Evolutionary conservation across 805 yeast species (phyloP).

Genomic region (Suhomyces faveliae): DNA sequence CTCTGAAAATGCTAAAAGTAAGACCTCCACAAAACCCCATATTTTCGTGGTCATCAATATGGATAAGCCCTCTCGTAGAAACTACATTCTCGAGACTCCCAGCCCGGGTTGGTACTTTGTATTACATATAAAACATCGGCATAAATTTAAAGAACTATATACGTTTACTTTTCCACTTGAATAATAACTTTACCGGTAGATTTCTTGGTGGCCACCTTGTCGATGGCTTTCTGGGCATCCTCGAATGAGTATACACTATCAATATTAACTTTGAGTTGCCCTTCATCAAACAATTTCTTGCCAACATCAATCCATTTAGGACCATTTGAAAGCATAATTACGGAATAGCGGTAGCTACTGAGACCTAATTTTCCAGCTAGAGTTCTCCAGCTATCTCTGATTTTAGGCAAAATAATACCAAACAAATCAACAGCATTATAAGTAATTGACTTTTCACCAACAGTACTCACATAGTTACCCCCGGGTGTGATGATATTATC

Average conservation of each 20-base stretch:
- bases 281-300: constrained; percentile 44
- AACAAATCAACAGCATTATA: constrained; percentile 18
- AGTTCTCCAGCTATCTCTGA: constrained; percentile 4
- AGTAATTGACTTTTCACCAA: constrained; percentile 52
- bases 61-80: too few species aligned
- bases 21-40: too few species aligned
- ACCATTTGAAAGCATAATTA: constrained; percentile 14
- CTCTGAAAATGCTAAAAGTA: too few species aligned
- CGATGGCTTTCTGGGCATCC: constrained; percentile 51
- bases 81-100: too few species aligned
- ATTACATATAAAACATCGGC: background rate
- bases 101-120: too few species aligned
- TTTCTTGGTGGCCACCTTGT: constrained; percentile 42
- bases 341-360: constrained; percentile 28
- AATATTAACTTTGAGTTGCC: constrained; percentile 44
- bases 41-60: too few species aligned
- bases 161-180: constrained; percentile 16
- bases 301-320: constrained; percentile 21
- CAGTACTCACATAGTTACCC: constrained; percentile 51
- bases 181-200: constrained; percentile 72
- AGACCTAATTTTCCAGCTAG: constrained; percentile 16
- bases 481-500: constrained; percentile 46
- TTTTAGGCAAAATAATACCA: background rate
- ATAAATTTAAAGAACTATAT: background rate
- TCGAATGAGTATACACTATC: constrained; percentile 54